Conservation (phyloP, 257 asterid species). For the Lycium ferocissimum region DNA sequence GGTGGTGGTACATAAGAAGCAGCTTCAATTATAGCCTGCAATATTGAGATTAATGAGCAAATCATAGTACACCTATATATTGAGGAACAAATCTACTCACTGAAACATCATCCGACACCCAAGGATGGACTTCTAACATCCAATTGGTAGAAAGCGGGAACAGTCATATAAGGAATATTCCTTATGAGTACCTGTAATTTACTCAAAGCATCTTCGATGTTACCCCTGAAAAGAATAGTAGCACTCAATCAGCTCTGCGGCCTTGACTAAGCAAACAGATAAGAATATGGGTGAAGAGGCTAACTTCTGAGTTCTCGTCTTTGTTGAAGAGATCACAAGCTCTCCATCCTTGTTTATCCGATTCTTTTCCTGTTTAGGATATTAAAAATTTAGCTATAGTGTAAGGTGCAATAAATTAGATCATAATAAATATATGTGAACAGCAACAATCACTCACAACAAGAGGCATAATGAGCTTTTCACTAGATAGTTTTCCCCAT, state of each 20-base stretch:
- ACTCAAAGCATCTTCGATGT: constrained; percentile 81
- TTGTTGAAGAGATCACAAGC: constrained; percentile 86
- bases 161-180: neutral
- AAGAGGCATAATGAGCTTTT: neutral
- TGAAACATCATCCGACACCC: constrained; percentile 9
- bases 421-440: neutral
- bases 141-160: neutral
- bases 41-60: constrained; percentile 35
- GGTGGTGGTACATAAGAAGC: constrained; percentile 95
- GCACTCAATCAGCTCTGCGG: constrained; percentile 33
- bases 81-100: neutral
- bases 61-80: neutral
- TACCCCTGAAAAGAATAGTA: constrained; percentile 61
- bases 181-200: constrained; percentile 78
- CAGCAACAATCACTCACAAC: neutral
- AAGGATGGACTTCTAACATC: neutral
- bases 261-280: constrained; percentile 29
- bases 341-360: constrained; percentile 92
- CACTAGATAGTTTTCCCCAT: neutral
- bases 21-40: constrained; percentile 88
- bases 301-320: constrained; percentile 86
- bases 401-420: constrained; percentile 4
- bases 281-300: constrained; percentile 35
- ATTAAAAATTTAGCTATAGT: neutral
- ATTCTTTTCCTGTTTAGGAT: constrained; percentile 75